A percentile compares a stretch with the other conserved stretches of the same genome.
These are phyloP conservation scores for Nadsonia starkeyi-henricii DNA, from an alignment of 1,139 yeast genomes.

Conservation along the genomic window DNA sequence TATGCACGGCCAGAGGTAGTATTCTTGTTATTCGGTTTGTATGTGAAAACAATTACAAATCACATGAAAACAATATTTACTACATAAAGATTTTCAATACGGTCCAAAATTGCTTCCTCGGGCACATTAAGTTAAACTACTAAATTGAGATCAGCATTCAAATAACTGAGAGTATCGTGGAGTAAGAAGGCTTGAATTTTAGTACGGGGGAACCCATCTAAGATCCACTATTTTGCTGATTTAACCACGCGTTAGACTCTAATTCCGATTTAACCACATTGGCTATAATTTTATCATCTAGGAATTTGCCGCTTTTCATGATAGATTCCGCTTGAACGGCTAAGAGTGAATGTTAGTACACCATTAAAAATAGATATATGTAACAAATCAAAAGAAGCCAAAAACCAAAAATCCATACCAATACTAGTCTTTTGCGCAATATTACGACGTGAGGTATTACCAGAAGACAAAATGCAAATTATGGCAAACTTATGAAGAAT, in stretches of 20 bases:
- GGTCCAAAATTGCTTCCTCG: constrained; percentile 55
- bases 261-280: constrained; percentile 42
- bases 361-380: background rate
- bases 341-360: background rate
- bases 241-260: constrained; percentile 32
- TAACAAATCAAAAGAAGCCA: background rate
- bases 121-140: constrained; percentile 82
- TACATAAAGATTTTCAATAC: constrained; percentile 78
- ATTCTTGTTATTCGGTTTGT: constrained; percentile 27
- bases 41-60: background rate
- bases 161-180: constrained; percentile 31
- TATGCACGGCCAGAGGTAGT: constrained; percentile 74
- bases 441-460: constrained; percentile 64
- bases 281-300: constrained; percentile 64
- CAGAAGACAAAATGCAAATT: constrained; percentile 54
- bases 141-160: constrained; percentile 39
- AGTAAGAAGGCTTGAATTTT: constrained; percentile 52
- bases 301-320: constrained; percentile 49
- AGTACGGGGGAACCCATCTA: constrained; percentile 90
- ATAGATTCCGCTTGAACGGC: constrained; percentile 34
- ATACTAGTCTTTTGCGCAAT: constrained; percentile 40
- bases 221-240: constrained; percentile 40
- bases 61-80: constrained; percentile 9
- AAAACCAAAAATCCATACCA: constrained; percentile 27
- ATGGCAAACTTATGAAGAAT: constrained; percentile 40